Evolutionary conservation across 306 rosid genomes (phyloP), one percentile per base, ranked within the genome.

Genomic region (Cicer judaicum): DNA sequence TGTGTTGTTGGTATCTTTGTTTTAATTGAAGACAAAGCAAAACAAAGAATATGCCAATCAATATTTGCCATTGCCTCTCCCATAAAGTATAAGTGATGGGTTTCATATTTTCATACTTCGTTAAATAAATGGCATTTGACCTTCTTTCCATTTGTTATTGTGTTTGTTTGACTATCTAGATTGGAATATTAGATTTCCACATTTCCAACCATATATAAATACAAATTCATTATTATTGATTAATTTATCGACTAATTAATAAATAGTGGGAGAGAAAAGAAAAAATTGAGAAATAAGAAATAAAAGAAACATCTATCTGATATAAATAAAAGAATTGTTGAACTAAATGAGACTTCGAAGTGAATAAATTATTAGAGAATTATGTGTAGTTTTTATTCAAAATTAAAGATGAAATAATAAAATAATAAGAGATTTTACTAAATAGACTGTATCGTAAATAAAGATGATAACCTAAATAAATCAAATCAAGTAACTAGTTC

Each of bases 21-120:
- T 80, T 76, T 68, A 64, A 29, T 57, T 83, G 81, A 80, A 79
- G 82, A 72, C 69, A 81, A 75, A 60, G 80, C 21, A 67, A 79
- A 73, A 83, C 73, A 78, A 77, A 61, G 79, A 80, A 74, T 46
- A 56, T 64, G 49, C 56, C 59, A 74, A 57, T 48, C 44, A 16
- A 44, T 15, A 15, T 46, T 34, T 55, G 48, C 41, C 48, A 68
- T 36, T 78, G 54, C 47, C 63, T 53, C 78, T 63, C 65, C 54
- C 77, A 63, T 50, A 46, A 19, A n/a, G 21, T 16, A 29, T 18
- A 10, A 75, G 81, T 66, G 83, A 76, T 53, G 78, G 12, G 8
- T 76, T 80, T 75, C 79, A 54, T 82, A 46, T 70, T 69, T 65
- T 10, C 41, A 29, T 70, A 52, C 19, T 66, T 10, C 7, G 7